These are phyloP conservation scores for Acanthamoeba castellanii DNA, from an alignment of 208 protist genomes.

Conservation along the genomic window DNA sequence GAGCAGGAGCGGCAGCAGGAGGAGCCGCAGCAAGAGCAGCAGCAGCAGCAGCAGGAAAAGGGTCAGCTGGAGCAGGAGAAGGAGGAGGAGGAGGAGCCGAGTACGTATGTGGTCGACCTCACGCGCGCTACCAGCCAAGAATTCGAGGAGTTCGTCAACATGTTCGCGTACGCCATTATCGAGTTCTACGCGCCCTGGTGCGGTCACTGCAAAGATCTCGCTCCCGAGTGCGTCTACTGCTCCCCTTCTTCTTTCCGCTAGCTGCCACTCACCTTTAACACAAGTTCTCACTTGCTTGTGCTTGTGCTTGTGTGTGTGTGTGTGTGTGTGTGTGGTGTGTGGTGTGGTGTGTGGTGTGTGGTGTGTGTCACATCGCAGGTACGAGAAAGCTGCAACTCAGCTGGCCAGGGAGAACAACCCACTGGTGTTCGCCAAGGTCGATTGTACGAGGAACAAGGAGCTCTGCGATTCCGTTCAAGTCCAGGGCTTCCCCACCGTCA, in stretches of 20 bases:
- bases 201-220: constrained; percentile 78
- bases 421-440: constrained; percentile 43
- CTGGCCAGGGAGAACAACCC: neutral
- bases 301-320: neutral
- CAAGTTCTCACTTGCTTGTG: too few species aligned
- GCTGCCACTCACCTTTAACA: too few species aligned
- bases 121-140: neutral
- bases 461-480: neutral
- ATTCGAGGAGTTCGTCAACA: neutral
- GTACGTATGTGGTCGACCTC: constrained; percentile 31
- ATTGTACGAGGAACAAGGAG: constrained; percentile 23
- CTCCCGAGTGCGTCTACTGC: constrained; percentile 59
- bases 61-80: neutral
- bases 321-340: too few species aligned
- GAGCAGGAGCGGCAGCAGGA: neutral
- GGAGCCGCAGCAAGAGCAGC: neutral
- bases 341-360: neutral
- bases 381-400: constrained; percentile 56
- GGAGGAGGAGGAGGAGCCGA: neutral
- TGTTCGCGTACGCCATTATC: neutral
- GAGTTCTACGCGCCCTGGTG: constrained; percentile 80
- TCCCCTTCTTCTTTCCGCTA: neutral
- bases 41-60: neutral
- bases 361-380: neutral
- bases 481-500: constrained; percentile 64